These are phyloP conservation scores for Colletotrichum sp. DNA, from an alignment of 2,329 filamentous ascomycete genomes.

Conservation along the genomic window DNA sequence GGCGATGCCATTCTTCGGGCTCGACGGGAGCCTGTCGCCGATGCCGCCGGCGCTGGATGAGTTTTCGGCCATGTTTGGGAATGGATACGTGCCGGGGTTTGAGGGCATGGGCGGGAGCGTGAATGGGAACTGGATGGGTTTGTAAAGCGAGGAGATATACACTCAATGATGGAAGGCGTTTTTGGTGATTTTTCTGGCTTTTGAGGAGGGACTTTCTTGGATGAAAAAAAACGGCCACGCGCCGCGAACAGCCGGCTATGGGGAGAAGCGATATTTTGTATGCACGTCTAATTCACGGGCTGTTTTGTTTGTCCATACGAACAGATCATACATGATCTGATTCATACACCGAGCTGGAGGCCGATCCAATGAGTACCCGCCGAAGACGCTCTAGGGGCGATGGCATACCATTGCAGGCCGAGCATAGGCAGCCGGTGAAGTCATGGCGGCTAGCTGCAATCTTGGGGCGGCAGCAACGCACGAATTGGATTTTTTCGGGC, in stretches of 20 bases:
- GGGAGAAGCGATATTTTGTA: neutral
- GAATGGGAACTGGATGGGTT: constrained; percentile 13
- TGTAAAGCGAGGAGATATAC: neutral
- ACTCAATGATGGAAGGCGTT: neutral
- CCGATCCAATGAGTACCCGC: neutral
- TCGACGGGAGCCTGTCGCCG: constrained; percentile 40
- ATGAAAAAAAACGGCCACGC: neutral
- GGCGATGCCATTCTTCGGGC: constrained; percentile 38
- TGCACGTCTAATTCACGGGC: neutral
- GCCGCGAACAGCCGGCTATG: neutral
- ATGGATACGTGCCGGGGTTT: constrained; percentile 7
- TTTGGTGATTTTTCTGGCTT: neutral
- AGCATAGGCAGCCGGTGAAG: neutral
- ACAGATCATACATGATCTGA: neutral
- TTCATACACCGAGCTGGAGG: neutral
- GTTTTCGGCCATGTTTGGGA: constrained; percentile 27
- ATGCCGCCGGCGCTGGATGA: constrained; percentile 44
- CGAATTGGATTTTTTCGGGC: neutral
- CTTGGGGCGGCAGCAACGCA: neutral
- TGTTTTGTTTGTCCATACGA: neutral
- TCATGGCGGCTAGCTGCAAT: neutral
- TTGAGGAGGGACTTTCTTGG: neutral
- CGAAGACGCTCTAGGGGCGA: neutral
- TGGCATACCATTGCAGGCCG: neutral
- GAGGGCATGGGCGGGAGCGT: constrained; percentile 9